These are phyloP conservation scores for Rhodotorula sphaerocarpa DNA, from an alignment of 768 basidiomycete species.

Conservation along the genomic window DNA sequence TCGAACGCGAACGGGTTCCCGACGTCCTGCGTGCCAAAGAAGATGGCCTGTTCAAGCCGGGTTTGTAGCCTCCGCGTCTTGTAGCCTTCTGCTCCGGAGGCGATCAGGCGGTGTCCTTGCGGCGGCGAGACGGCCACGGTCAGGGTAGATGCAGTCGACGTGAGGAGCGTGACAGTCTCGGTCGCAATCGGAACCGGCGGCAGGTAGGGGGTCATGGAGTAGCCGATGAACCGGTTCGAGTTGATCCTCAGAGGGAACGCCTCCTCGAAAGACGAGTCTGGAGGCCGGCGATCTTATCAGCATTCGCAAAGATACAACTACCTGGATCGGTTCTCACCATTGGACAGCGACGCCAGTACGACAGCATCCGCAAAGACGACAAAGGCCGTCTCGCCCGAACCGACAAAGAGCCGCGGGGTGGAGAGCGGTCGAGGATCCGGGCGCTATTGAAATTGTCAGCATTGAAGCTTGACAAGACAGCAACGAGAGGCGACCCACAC, in stretches of 20 bases:
- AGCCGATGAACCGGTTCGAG: conserved; percentile 45
- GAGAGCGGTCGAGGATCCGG: conserved; percentile 43
- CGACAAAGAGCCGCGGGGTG: conserved; percentile 41
- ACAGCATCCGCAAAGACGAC: conserved; percentile 43
- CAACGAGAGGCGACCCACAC: conserved; percentile 23
- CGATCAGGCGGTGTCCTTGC: conserved; percentile 4
- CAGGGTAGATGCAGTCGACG: conserved; percentile 19
- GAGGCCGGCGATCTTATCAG: too few species aligned
- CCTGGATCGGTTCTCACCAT: too few species aligned
- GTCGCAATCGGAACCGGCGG: neutral
- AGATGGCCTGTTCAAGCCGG: conserved; percentile 46
- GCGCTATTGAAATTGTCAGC: conserved; percentile 19
- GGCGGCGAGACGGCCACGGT: conserved; percentile 19
- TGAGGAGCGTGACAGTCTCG: conserved; percentile 29
- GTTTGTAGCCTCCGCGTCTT: conserved; percentile 43
- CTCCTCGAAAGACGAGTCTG: conserved; percentile 43
- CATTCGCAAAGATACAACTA: too few species aligned
- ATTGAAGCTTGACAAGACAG: too few species aligned
- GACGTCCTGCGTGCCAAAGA: conserved; percentile 42
- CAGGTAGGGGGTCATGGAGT: conserved; percentile 6
- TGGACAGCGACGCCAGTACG: conserved; percentile 40
- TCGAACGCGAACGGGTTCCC: conserved; percentile 46
- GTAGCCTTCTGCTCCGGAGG: conserved; percentile 13
- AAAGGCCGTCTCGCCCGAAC: conserved; percentile 40
- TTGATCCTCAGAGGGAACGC: conserved; percentile 42